A percentile compares a stretch with the other conserved stretches of the same genome.
These are phyloP conservation scores for Athelia sp. DNA, from an alignment of 1,284 basidiomycete genomes.

Conservation along the genomic window DNA sequence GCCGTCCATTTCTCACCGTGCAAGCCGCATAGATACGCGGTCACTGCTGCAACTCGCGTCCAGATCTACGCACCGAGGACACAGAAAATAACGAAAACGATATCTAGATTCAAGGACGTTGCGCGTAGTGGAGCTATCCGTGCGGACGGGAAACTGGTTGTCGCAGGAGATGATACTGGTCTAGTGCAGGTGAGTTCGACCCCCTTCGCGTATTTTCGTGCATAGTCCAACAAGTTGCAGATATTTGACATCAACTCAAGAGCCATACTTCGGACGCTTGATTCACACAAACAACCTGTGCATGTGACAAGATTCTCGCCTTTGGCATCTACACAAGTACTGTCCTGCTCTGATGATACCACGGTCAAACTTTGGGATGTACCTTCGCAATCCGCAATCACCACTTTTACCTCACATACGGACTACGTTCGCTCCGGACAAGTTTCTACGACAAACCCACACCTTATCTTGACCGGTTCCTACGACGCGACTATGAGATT, in stretches of 20 bases:
- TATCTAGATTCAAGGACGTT: conserved; percentile 95
- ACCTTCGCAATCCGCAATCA: conserved; percentile 79
- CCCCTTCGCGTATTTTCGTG: conserved; percentile 1
- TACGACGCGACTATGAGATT: conserved; percentile 92
- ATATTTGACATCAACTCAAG: conserved; percentile 95
- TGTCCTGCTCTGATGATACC: conserved; percentile 96
- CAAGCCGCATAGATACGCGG: conserved; percentile 90
- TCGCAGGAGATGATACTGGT: conserved; percentile 94
- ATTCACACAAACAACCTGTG: conserved; percentile 92
- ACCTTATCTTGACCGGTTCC: conserved; percentile 87
- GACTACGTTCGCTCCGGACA: conserved; percentile 96
- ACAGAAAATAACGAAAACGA: conserved; percentile 93
- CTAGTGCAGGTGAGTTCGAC: conserved; percentile 74
- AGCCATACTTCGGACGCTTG: conserved; percentile 89
- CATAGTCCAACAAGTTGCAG: conserved; percentile 30
- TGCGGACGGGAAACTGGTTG: conserved; percentile 90
- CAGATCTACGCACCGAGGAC: conserved; percentile 96
- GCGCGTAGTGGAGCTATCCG: conserved; percentile 86
- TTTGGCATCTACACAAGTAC: conserved; percentile 74
- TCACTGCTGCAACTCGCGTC: conserved; percentile 90
- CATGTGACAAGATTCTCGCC: conserved; percentile 93
- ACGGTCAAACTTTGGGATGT: conserved; percentile 95
- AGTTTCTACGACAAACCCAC: conserved; percentile 79
- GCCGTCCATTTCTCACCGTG: conserved; percentile 85
- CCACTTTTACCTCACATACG: conserved; percentile 80